Base-by-base conservation (phyloP, 257 asterid genomes). In the Mitragyna speciosa region DNA sequence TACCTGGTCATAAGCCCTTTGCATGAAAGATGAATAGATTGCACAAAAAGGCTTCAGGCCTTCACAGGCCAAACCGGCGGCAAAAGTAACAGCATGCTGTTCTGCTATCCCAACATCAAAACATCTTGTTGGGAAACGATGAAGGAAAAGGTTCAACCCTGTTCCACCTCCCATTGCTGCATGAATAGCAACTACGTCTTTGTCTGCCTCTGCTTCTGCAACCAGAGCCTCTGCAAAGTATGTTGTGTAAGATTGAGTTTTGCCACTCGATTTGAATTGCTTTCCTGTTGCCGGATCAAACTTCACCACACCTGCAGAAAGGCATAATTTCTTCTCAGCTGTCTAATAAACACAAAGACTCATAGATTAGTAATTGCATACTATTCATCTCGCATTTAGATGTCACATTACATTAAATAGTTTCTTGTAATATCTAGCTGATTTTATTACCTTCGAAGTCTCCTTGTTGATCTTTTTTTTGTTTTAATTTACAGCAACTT, bases 91-190 rank as follows among this genome's bases (percentile, higher is more conserved):
- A 0, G 98, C 99, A 67, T 95, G 98, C 74, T 93, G 99, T 85
- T 95, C 99, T 24, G 99, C 99, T 82, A 95, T 93, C 58, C 99
- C 98, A 31, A 95, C 98, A 77, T 95, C 99, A 58, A 92, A 95
- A 69, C 99, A 95, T 52, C 97, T 78, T 1, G 86, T 85, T 1
- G 99, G 98, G 79, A 95, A 95, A 68, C 97, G 93, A 22, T 94
- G 97, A 71, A 85, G 90, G 90, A 95, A 95, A 82, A 91, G 92
- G 83, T 95, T 95, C 91, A 93, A 79, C 8, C 99, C 98, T 0
- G 99, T 93, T 79, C 98, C 98, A 59, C 99, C 98, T 67, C 98
- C 99, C 99, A 95, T 95, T 22, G 99, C 99, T 28, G 98, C 99
- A 70, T 93, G 98, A 75, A 95, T 95, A 14, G 96, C 99, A 48